Conservation (phyloP, 495 filamentous ascomycete species). For the Arthonia radiata region DNA sequence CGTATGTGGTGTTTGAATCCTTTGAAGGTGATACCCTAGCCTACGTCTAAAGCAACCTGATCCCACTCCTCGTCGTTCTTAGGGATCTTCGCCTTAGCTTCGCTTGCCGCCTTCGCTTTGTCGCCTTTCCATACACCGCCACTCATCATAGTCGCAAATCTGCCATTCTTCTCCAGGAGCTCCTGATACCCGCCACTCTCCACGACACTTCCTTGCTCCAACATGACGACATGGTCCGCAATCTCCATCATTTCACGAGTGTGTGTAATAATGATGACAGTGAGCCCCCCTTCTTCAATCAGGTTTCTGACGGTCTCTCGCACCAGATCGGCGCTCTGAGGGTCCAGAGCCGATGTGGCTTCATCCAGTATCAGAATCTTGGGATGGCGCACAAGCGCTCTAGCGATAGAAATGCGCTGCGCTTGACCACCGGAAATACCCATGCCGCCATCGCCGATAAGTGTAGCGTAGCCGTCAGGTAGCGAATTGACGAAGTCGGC, state of each 20-base stretch:
- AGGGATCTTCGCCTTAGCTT: too few relatives aligned
- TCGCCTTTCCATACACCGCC: conserved; percentile 3
- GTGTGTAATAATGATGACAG: conserved; percentile 56
- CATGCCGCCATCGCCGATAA: conserved; percentile 53
- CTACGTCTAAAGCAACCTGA: too few relatives aligned
- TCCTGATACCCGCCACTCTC: conserved; percentile 38
- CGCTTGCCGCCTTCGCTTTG: too few relatives aligned
- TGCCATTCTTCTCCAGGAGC: conserved; percentile 18
- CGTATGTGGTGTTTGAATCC: too few relatives aligned
- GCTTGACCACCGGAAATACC: conserved; percentile 63
- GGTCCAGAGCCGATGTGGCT: conserved; percentile 61
- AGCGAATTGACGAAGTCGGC: conserved; percentile 60
- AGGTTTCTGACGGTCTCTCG: conserved; percentile 33
- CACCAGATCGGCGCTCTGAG: conserved; percentile 38
- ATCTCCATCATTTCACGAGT: conserved; percentile 59
- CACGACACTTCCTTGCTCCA: conserved; percentile 41
- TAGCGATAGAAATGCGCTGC: conserved; percentile 58
- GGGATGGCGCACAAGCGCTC: conserved; percentile 48
- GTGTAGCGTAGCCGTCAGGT: conserved; percentile 44
- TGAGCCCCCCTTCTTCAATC: conserved; percentile 19
- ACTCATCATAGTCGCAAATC: conserved; percentile 17
- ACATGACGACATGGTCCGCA: conserved; percentile 40
- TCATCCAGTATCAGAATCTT: conserved; percentile 65
- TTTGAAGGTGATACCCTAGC: too few relatives aligned
- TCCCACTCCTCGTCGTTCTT: too few relatives aligned